Percentiles rank a stretch among this genome's conserved stretches.
These are phyloP conservation scores for Exophiala sideris DNA, from an alignment of 2,329 filamentous ascomycete species.

Conservation along the genomic window DNA sequence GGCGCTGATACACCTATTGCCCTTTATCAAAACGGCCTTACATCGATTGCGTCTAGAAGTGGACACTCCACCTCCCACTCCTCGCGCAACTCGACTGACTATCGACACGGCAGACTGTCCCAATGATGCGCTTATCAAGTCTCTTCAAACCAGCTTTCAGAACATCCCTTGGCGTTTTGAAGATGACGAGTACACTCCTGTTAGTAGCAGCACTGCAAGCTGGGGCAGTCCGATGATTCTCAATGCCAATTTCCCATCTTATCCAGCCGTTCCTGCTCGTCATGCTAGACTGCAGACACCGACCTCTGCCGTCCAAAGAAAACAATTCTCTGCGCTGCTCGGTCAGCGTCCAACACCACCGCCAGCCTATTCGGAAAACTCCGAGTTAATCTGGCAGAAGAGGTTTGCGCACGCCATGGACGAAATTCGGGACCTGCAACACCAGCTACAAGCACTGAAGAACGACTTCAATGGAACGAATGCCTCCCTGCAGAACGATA, in stretches of 20 bases:
- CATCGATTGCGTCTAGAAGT: slow-evolving; percentile 12
- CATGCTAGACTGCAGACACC: slow-evolving; percentile 3
- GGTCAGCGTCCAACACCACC: slow-evolving; percentile 12
- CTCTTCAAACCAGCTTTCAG: slow-evolving; percentile 23
- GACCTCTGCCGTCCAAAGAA: slow-evolving; percentile 11
- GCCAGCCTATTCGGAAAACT: slow-evolving; percentile 18
- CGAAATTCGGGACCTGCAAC: slow-evolving; percentile 25
- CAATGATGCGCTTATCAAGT: slow-evolving; percentile 21
- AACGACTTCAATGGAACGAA: slow-evolving; percentile 20
- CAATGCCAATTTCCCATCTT: slow-evolving; percentile 8
- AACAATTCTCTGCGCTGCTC: slow-evolving; percentile 11
- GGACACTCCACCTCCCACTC: slow-evolving; percentile 21
- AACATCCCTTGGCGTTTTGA: slow-evolving; percentile 27
- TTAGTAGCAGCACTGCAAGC: slow-evolving; percentile 26
- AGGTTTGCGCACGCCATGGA: slow-evolving; percentile 25
- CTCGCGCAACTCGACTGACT: slow-evolving; percentile 11
- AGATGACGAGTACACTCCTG: slow-evolving; percentile 25
- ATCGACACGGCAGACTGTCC: slow-evolving; percentile 15
- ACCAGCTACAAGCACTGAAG: slow-evolving; percentile 19
- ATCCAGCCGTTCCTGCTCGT: slow-evolving; percentile 1
- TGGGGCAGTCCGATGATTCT: slow-evolving; percentile 24
- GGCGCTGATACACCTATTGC: slow-evolving; percentile 22
- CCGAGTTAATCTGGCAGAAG: slow-evolving; percentile 25
- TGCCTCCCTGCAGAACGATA: slow-evolving; percentile 18
- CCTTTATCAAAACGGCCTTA: slow-evolving; percentile 24